Evolutionary conservation across 805 yeast genomes (phyloP), one percentile per base, ranked within the genome.

Genomic region (Wickerhamomyces bovis): DNA sequence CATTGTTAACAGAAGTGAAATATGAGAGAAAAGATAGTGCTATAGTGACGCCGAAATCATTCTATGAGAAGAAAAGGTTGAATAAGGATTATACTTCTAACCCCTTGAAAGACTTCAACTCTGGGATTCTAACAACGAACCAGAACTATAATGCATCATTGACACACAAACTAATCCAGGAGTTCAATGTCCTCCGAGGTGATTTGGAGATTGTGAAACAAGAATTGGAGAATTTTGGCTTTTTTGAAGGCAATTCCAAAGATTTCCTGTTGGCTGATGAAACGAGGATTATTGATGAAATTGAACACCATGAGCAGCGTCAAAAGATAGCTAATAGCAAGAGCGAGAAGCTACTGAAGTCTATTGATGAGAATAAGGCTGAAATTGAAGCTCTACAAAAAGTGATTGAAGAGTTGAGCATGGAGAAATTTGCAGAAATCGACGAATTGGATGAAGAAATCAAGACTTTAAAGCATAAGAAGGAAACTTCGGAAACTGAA

Each of bases 1-100:
- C 94, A 0, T 64, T 86, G 47, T 65, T 85, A 43, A 81, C 88
- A 1, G 95, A 86, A 59, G 92, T 85, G 3, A 78, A 75, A 44
- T 84, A 78, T 60, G 81, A 57, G 31, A 70, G 64, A 47, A 68
- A 65, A 23, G 61, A 76, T 49, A 77, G 76, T 44, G 65, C 74
- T 3, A 72, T 72, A 20, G 36, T 28, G 18, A 20, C 20, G 15
- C 74, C 68, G 63, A 6, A 68, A 58, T 41, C 46, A n/a, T 53
- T 74, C 57, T 86, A 86, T 56, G 78, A 79, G 42, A 57, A 70
- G 22, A 83, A 82, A 62, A 69, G 94, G 53, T 67, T 83, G 44
- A 77, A 78, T 52, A 80, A 77, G 65, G 81, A 80, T 49, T 86
- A 86, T 58, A 73, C 85, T 7, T 73, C 83, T 22, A 85, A 85